Conservation (phyloP, 495 filamentous ascomycete species). For the Trichoderma asperelloides region DNA sequence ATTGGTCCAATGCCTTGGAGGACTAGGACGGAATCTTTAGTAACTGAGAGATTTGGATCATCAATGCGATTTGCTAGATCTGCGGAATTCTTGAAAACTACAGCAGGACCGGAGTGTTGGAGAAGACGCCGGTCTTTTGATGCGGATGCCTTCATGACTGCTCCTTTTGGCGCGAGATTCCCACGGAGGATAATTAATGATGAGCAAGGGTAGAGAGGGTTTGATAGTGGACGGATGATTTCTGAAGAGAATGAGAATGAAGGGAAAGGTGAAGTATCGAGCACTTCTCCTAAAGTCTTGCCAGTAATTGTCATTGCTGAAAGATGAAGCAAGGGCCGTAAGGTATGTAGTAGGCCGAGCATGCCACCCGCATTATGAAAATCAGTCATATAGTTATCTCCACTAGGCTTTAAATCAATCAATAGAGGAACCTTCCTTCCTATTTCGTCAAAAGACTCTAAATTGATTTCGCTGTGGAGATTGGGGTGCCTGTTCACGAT, state of each 20-base stretch:
- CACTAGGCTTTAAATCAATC: constrained; percentile 58
- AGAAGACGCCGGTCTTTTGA: constrained; percentile 45
- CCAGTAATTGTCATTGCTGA: constrained; percentile 50
- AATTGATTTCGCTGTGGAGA: constrained; percentile 44
- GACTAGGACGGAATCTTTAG: constrained; percentile 45
- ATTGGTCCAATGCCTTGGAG: constrained; percentile 54
- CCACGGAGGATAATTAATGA: constrained; percentile 46
- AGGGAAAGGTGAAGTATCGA: constrained; percentile 16
- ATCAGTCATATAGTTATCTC: constrained; percentile 62
- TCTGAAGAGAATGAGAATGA: constrained; percentile 21
- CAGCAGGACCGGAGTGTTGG: constrained; percentile 43
- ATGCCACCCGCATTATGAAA: constrained; percentile 63
- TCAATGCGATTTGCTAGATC: constrained; percentile 53
- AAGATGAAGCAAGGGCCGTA: constrained; percentile 49
- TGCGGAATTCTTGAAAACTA: constrained; percentile 48
- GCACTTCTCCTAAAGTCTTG: constrained; percentile 45
- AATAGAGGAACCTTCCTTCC: constrained; percentile 52
- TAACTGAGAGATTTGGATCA: constrained; percentile 41
- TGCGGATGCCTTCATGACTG: constrained; percentile 55
- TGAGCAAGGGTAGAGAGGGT: constrained; percentile 47
- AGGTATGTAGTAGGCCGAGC: constrained; percentile 44
- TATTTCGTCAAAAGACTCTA: constrained; percentile 51
- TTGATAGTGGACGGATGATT: constrained; percentile 43
- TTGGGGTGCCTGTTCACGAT: constrained; percentile 51
- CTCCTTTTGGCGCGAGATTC: constrained; percentile 46